Conservation (phyloP, 495 filamentous ascomycete species). For the Cercophora newfieldiana region DNA sequence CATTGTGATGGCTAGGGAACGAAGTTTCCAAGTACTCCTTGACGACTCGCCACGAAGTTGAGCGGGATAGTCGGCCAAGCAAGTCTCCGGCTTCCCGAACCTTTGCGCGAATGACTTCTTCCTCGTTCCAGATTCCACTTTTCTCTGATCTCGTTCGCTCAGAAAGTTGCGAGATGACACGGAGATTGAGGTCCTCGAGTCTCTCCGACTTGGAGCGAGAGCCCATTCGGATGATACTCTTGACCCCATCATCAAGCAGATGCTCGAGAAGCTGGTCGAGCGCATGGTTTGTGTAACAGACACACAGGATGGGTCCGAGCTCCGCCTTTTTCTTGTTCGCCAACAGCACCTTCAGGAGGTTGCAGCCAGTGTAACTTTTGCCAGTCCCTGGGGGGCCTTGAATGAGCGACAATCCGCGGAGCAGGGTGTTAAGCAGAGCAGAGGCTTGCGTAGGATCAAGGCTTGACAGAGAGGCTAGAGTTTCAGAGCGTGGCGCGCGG, state of each 20-base stretch:
- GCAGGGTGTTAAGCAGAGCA: slow-evolving; percentile 58
- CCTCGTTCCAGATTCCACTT: neutral
- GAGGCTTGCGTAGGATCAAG: slow-evolving; percentile 57
- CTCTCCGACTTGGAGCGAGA: slow-evolving; percentile 62
- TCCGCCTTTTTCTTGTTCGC: slow-evolving; percentile 49
- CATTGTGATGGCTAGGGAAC: slow-evolving; percentile 13
- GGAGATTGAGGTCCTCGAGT: slow-evolving; percentile 51
- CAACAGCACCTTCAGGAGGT: slow-evolving; percentile 59
- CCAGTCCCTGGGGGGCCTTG: slow-evolving; percentile 85
- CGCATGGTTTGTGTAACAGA: slow-evolving; percentile 50
- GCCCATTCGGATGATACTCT: slow-evolving; percentile 69
- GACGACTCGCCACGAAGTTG: neutral
- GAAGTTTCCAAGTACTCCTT: neutral
- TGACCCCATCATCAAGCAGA: slow-evolving; percentile 53
- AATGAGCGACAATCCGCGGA: slow-evolving; percentile 60
- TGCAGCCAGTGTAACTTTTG: slow-evolving; percentile 65
- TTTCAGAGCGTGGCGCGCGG: slow-evolving; percentile 41
- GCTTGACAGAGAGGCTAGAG: slow-evolving; percentile 41
- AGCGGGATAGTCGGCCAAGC: neutral
- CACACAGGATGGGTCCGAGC: slow-evolving; percentile 64
- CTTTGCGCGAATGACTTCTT: neutral
- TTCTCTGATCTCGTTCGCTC: slow-evolving; percentile 38
- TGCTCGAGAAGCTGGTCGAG: slow-evolving; percentile 73
- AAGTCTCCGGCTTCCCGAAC: neutral
- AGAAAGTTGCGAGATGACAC: slow-evolving; percentile 30